phyloP scores from a whole-genome alignment of 1,139 yeast species.

The Suhomyces bolitotheri region DNA sequence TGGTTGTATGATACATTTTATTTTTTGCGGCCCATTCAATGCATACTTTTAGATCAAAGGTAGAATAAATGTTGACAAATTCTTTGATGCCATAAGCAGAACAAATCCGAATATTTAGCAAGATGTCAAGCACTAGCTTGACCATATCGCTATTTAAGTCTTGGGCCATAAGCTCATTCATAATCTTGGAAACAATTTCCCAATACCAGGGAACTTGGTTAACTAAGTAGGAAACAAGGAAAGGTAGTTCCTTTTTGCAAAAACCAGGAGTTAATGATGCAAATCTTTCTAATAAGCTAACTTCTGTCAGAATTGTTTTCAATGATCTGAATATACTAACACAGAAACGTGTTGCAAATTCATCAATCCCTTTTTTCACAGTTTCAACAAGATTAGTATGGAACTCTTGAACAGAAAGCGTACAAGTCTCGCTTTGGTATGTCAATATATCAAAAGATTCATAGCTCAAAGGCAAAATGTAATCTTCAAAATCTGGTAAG shows the following conservation, averaged over 20 bases:
- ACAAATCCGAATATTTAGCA: conserved; percentile 49
- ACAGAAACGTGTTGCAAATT: conserved; percentile 9
- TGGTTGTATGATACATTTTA: conserved; percentile 46
- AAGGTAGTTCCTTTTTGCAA: conserved; percentile 27
- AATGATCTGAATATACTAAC: conserved; percentile 12
- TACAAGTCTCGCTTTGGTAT: no score
- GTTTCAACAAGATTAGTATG: neutral
- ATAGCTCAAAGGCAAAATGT: no score
- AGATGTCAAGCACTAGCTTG: conserved; percentile 36
- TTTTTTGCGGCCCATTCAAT: conserved; percentile 38
- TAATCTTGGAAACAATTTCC: conserved; percentile 6
- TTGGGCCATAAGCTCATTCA: neutral
- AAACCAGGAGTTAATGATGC: conserved; percentile 24
- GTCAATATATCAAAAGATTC: no score
- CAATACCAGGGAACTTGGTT: conserved; percentile 17
- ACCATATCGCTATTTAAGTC: neutral
- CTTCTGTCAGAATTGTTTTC: no score
- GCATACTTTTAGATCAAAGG: conserved; percentile 32
- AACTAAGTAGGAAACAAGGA: conserved; percentile 26
- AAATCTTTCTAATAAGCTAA: conserved; percentile 27
- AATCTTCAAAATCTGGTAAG: no score
- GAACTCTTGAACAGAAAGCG: neutral
- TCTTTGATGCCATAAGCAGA: conserved; percentile 29
- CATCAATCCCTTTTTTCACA: conserved; percentile 13
- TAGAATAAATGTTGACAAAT: conserved; percentile 37